These are phyloP conservation scores for Phyllostachys edulis DNA, from an alignment of 176 grass and related monocot species.

Conservation along the genomic window DNA sequence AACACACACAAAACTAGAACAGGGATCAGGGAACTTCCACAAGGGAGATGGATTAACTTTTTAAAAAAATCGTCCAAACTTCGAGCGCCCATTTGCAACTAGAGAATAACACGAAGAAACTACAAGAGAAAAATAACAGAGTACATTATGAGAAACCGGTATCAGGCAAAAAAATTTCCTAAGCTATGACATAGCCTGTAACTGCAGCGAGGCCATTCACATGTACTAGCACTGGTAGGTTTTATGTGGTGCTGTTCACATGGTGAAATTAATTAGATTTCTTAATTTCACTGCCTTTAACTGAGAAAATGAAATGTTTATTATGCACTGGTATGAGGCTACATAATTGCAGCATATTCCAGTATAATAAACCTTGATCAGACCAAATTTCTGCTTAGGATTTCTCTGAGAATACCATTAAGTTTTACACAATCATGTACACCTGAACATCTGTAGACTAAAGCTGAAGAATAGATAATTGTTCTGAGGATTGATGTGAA, in stretches of 20 bases:
- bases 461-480: neutral
- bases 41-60: neutral
- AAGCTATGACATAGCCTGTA: neutral
- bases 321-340: neutral
- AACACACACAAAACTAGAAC: slow-evolving; percentile 12
- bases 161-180: neutral
- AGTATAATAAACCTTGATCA: slow-evolving; percentile 15
- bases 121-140: neutral
- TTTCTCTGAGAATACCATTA: neutral
- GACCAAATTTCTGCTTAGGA: neutral
- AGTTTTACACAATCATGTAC: slow-evolving; percentile 5
- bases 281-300: neutral
- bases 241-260: neutral
- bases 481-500: neutral
- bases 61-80: neutral
- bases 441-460: neutral
- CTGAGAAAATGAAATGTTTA: neutral
- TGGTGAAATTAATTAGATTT: slow-evolving; percentile 1
- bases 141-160: neutral
- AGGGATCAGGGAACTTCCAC: neutral
- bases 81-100: neutral
- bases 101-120: neutral
- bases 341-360: neutral
- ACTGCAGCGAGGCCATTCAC: neutral
- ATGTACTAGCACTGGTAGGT: neutral